Evolutionary conservation across 176 grass and related monocot genomes (phyloP), one percentile per base, ranked within the genome.

Genomic region (Raddia guianensis): DNA sequence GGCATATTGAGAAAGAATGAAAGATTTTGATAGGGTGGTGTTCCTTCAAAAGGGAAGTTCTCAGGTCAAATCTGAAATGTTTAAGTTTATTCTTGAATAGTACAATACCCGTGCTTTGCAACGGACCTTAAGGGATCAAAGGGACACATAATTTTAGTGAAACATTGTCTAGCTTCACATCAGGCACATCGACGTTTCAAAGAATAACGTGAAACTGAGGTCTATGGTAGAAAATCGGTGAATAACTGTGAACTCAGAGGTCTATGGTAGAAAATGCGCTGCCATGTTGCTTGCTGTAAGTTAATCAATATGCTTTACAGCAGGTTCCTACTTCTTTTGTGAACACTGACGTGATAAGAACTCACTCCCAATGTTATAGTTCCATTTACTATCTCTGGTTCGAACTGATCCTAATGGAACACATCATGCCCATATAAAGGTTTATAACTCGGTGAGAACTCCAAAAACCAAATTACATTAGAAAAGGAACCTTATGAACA

Each of bases 351-450:
- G 20, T 56, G 52, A 46, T 19, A 75, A 75, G 19, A 83, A 73
- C 13, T 18, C 42, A 45, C 7, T 63, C 34, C 4, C 7, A 19
- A 57, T 72, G 49, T 33, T 78, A 18, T 6, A 32, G 16, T 70
- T 47, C 33, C 58, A 27, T 27, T 27, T 20, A 32, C 1, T 7
- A 16, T 53, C 4, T 19, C 12, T 54, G 10, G 15, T 87, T 52
- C 14, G 27, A 49, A 49, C 21, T 60, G 61, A 50, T 20, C 12
- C 69, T 15, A 50, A 34, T 62, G 27, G 27, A 27, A 7, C 7
- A 7, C 8, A 57, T 79, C 67, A 35, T 73, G 27, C 55, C 68
- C 4, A 33, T 12, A 40, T 69, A 45, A 75, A 75, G 78, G 46
- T 75, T 37, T 49, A 19, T 57, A 79, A n/a, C 49, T 11, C 7